phyloP scores from a whole-genome alignment of 2,329 filamentous ascomycete species.

The Colletotrichum sidae region DNA sequence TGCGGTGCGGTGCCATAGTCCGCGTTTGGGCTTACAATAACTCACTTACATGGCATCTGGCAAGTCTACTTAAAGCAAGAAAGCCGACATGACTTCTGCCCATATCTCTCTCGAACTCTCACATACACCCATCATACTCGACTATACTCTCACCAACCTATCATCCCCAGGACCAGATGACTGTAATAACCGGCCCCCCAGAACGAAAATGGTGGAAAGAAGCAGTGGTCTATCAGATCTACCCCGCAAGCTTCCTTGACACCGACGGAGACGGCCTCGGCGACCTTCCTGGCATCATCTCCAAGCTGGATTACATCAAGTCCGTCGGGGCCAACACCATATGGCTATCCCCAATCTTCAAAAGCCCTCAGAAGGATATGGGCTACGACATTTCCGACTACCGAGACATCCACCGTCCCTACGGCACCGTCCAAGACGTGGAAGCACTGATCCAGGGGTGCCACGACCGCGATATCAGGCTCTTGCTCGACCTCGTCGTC shows the following conservation, averaged over 20 bases:
- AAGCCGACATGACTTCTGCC: too few species aligned
- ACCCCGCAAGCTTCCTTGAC: constrained; percentile 51
- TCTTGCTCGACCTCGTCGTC: constrained; percentile 45
- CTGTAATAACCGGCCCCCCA: not conserved
- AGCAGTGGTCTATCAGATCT: constrained; percentile 66
- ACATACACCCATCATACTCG: too few species aligned
- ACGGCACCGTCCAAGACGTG: constrained; percentile 74
- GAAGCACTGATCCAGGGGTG: constrained; percentile 69
- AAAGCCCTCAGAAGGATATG: constrained; percentile 68
- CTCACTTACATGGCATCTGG: too few species aligned
- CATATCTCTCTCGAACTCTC: too few species aligned
- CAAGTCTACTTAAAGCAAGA: too few species aligned
- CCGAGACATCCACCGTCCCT: constrained; percentile 53
- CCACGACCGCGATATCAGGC: constrained; percentile 53
- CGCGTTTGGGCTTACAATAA: too few species aligned
- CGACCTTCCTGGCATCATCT: constrained; percentile 41
- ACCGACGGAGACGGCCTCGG: constrained; percentile 41
- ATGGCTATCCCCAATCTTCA: constrained; percentile 45
- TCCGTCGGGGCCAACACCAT: constrained; percentile 39
- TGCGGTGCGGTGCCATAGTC: too few species aligned
- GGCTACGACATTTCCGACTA: constrained; percentile 76
- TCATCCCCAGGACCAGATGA: not conserved
- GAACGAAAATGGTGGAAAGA: constrained; percentile 64
- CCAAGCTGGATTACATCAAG: constrained; percentile 44
- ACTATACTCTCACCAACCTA: too few species aligned